A percentile compares a stretch with the other conserved stretches of the same genome.
Evolutionary conservation across 129 eudicot genomes (phyloP).

Genomic region (Centaurea solstitialis): DNA sequence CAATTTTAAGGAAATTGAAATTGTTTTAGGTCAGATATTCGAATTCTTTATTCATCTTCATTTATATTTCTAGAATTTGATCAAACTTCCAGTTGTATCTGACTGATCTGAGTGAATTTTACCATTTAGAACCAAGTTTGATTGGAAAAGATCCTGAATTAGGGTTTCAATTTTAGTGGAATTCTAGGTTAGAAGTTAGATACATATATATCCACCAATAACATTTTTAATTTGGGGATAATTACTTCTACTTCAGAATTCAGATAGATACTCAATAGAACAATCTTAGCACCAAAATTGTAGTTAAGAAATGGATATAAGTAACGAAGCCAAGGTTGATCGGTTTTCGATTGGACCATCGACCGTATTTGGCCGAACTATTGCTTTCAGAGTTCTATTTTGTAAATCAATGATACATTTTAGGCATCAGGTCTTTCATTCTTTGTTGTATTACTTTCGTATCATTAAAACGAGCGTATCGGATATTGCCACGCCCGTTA

Average conservation of each 20-base stretch:
- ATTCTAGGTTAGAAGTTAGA: not conserved
- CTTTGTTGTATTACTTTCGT: conserved; percentile 41
- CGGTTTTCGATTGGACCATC: conserved; percentile 89
- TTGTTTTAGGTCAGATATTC: conserved; percentile 6
- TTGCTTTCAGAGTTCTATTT: conserved; percentile 77
- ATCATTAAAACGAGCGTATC: conserved; percentile 28
- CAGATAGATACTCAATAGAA: not conserved
- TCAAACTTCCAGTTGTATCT: not conserved
- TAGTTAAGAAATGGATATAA: conserved; percentile 67
- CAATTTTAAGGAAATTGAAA: not conserved
- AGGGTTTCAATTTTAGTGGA: conserved; percentile 18
- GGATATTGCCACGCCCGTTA: conserved; percentile 45
- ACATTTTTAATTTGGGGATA: not conserved
- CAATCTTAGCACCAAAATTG: not conserved
- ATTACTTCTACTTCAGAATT: not conserved
- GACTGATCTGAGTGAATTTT: not conserved
- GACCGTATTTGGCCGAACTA: conserved; percentile 63
- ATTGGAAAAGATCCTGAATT: conserved; percentile 10
- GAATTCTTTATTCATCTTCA: not conserved
- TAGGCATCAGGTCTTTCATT: conserved; percentile 49
- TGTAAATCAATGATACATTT: conserved; percentile 78
- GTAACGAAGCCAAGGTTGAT: conserved; percentile 82
- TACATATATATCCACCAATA: not conserved
- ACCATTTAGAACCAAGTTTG: not conserved
- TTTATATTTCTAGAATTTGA: not conserved